Percentiles rank a stretch among this genome's conserved stretches.
Conservation (phyloP, 139 green algal species). For the Helicosporidium sp. region DNA sequence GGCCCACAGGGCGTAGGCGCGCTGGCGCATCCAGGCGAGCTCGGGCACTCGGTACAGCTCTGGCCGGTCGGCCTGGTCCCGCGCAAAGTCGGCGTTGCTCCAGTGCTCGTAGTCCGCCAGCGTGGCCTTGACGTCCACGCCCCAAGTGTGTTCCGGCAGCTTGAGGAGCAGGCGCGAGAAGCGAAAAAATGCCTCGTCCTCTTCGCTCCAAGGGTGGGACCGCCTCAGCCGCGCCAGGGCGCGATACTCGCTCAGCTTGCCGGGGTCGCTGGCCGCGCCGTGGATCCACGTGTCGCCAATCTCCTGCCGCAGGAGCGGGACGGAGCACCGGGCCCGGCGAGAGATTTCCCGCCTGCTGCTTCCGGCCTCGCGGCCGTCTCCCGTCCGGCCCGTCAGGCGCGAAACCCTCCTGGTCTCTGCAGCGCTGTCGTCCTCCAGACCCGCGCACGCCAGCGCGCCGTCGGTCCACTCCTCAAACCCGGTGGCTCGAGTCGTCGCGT, state of each 20-base stretch:
- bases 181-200: slow-evolving; percentile 17
- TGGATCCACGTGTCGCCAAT: slow-evolving; percentile 49
- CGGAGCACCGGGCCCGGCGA: no score
- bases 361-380: no score
- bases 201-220: background rate
- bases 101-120: slow-evolving; percentile 18
- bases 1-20: slow-evolving; percentile 26
- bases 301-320: no score
- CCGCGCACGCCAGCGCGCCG: no score
- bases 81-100: slow-evolving; percentile 22
- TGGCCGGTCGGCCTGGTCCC: slow-evolving; percentile 1
- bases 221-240: slow-evolving; percentile 20
- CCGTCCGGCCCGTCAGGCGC: no score
- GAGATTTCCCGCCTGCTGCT: no score
- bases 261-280: slow-evolving; percentile 23
- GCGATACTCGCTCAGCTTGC: slow-evolving; percentile 21
- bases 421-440: no score
- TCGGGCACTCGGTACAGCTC: slow-evolving; percentile 1
- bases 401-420: no score
- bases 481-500: slow-evolving; percentile 19
- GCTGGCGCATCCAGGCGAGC: slow-evolving; percentile 31
- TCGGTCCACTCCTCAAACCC: slow-evolving; percentile 30
- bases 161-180: slow-evolving; percentile 36
- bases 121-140: slow-evolving; percentile 21
- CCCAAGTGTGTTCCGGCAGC: slow-evolving; percentile 45